Base-by-base conservation (phyloP, 106 monocot genomes). In the Agapanthus africanus region DNA sequence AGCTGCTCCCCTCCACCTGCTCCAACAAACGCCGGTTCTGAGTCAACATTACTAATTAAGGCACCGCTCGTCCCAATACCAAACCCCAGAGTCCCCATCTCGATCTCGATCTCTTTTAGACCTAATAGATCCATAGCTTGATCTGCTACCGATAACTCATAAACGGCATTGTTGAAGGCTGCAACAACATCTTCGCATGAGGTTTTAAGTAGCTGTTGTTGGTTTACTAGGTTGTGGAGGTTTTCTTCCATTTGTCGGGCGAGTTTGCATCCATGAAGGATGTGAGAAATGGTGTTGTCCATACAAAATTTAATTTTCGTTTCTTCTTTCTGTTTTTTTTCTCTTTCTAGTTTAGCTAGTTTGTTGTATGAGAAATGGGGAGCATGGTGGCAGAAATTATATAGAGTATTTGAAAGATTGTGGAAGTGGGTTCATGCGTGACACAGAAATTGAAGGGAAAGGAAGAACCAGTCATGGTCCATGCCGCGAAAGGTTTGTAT, bases 401-500 rank as follows among this genome's bases (percentile, higher is more conserved):
- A 66, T 66, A 66, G 22, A 66, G 41, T 6, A 27, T 26, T 66
- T 57, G 30, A 37, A n/a, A 36, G 37, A 38, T 37, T 2, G 7
- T 41, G 25, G 41, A 41, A 41, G 23, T 65, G 40, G 22, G 40
- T 66, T 40, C 40, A 40, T 28, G 41, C 66, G 66, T 39, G 6
- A 49, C 5, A 49, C 49, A 21, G n/a, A 49, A 49, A 5, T 49
- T 0, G 30, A 4, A n/a, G 56, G 19, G 30, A 21, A 15, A 28
- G 65, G n/a, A n/a, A n/a, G 65, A 66, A 39, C 18, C 26, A 8
- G 66, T 66, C 39, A 66, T 66, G 66, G 66, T 66, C 66, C 27
- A 3, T 28, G 40, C n/a, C n/a, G n/a, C n/a, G n/a, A n/a, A n/a
- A 66, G 66, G 15, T 66, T 40, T 66, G 26, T 25, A 3, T 25